These are phyloP conservation scores for Chlamydomonas urium DNA, from an alignment of 139 green algal species.

Conservation along the genomic window DNA sequence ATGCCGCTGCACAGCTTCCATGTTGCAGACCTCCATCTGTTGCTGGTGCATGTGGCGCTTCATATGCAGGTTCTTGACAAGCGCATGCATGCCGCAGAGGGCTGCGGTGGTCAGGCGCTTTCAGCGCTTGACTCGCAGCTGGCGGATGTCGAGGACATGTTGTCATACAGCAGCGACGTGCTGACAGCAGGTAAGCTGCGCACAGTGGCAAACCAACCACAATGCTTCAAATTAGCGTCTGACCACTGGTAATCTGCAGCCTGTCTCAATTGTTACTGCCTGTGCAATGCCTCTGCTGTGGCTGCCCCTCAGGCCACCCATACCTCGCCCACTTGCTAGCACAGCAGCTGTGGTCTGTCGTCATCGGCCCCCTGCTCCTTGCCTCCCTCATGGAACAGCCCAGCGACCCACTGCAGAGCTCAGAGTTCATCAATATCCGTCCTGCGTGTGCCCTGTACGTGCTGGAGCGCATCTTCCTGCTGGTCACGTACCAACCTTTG, in stretches of 20 bases:
- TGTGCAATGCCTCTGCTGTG: not conserved
- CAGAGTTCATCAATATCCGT: too few relatives aligned
- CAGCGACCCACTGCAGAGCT: too few relatives aligned
- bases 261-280: not conserved
- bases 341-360: constrained; percentile 52
- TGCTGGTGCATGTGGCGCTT: too few relatives aligned
- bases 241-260: not conserved
- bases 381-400: constrained; percentile 47
- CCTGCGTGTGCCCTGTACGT: constrained; percentile 53
- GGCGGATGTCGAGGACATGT: constrained; percentile 87
- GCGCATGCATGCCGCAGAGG: constrained; percentile 34
- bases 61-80: constrained; percentile 34
- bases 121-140: constrained; percentile 71
- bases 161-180: constrained; percentile 92
- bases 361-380: constrained; percentile 63
- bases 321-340: constrained; percentile 37
- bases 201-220: too few relatives aligned
- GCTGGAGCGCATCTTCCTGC: constrained; percentile 70
- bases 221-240: not conserved
- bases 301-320: constrained; percentile 21
- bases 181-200: constrained; percentile 61
- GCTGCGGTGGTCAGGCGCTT: constrained; percentile 26
- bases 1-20: not conserved
- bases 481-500: constrained; percentile 51
- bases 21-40: too few relatives aligned